A percentile compares a stretch with the other conserved stretches of the same genome.
phyloP scores from a whole-genome alignment of 768 basidiomycete species.

The Boletales sp. region DNA sequence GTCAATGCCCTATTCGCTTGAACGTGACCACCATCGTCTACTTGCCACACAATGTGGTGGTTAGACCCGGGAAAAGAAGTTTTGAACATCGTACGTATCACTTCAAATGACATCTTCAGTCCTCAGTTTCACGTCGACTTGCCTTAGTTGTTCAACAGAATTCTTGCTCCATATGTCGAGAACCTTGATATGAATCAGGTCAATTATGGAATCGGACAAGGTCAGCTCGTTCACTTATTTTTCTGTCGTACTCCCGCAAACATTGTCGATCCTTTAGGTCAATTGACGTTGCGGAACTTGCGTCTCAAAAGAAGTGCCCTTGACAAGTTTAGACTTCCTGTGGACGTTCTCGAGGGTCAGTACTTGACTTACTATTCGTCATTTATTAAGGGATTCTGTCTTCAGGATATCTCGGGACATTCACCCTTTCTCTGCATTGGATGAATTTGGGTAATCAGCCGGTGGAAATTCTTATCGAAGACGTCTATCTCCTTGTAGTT shows the following conservation, averaged over 20 bases:
- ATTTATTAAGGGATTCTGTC: background rate
- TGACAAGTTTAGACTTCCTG: constrained; percentile 92
- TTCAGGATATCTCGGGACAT: constrained; percentile 79
- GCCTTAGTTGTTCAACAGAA: constrained; percentile 75
- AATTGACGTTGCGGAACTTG: constrained; percentile 74
- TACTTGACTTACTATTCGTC: background rate
- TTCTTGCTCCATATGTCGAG: constrained; percentile 93
- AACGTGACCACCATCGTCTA: constrained; percentile 4
- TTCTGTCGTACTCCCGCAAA: background rate
- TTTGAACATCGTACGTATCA: constrained; percentile 57
- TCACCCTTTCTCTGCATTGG: constrained; percentile 86
- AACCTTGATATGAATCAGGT: constrained; percentile 94
- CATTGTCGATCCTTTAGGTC: constrained; percentile 43
- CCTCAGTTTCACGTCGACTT: background rate
- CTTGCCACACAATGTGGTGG: constrained; percentile 70
- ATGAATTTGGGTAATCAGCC: constrained; percentile 87
- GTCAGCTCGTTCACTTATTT: constrained; percentile 32
- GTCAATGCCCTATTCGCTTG: constrained; percentile 29
- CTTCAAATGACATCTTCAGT: background rate
- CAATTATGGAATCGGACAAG: constrained; percentile 89
- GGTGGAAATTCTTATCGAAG: constrained; percentile 86
- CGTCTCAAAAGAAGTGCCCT: constrained; percentile 89
- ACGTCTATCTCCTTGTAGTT: constrained; percentile 91
- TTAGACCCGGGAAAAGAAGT: constrained; percentile 84
- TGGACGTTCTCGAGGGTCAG: constrained; percentile 90